Conservation (phyloP, 371 early-diverging fungal genomes). For the Syncephalastrum sp. region DNA sequence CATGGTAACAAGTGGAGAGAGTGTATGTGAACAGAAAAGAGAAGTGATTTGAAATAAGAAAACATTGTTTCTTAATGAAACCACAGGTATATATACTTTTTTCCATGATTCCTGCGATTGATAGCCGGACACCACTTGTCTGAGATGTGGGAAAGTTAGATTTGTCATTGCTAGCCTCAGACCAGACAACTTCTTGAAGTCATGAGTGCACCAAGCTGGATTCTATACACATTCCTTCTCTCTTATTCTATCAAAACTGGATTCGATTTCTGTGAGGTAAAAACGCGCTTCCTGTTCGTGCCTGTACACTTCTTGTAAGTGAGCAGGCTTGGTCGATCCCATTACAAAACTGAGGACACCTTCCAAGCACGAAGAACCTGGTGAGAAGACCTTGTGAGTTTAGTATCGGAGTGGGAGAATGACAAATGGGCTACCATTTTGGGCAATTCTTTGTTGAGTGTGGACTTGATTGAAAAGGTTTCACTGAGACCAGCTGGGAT, state of each 20-base stretch:
- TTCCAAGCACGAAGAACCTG: no score
- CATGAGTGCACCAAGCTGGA: no score
- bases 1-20: constrained; percentile 18
- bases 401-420: no score
- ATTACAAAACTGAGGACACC: no score
- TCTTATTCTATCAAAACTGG: no score
- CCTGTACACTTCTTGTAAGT: background rate
- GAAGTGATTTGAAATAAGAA: constrained; percentile 18
- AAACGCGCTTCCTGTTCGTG: background rate
- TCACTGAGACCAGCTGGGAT: no score
- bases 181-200: constrained; percentile 16
- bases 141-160: constrained; percentile 24
- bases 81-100: constrained; percentile 7
- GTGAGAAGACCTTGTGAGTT: no score
- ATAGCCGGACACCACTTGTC: constrained; percentile 3
- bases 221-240: no score
- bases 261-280: background rate
- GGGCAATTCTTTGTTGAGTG: no score
- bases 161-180: constrained; percentile 52
- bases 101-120: background rate
- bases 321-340: no score
- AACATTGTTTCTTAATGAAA: constrained; percentile 14
- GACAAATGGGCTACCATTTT: no score
- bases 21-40: constrained; percentile 13
- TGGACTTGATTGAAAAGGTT: no score